Evolutionary conservation across 495 filamentous ascomycete species (phyloP).

Genomic region (Achaetomiella virescens): DNA sequence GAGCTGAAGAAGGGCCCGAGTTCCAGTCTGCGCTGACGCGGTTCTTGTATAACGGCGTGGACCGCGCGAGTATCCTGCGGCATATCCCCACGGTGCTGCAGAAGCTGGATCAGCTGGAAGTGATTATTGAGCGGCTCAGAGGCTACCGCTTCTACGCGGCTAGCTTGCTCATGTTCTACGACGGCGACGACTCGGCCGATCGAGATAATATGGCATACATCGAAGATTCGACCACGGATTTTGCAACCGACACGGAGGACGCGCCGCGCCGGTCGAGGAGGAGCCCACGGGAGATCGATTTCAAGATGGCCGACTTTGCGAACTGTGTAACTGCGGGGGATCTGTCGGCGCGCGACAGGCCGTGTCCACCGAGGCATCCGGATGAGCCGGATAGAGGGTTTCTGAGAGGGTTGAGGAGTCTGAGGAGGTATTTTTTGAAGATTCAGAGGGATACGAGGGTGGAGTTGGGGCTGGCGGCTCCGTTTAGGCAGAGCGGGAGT

Average conservation of each 20-base stretch:
- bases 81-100: constrained; percentile 84
- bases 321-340: constrained; percentile 93
- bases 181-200: constrained; percentile 58
- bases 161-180: constrained; percentile 89
- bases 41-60: constrained; percentile 88
- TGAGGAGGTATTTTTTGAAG: constrained; percentile 78
- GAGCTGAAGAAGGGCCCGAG: constrained; percentile 82
- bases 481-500: not conserved
- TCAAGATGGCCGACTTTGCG: constrained; percentile 98
- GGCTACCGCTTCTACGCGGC: constrained; percentile 95
- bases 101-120: constrained; percentile 73
- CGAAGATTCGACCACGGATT: constrained; percentile 44
- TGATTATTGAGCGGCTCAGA: constrained; percentile 68
- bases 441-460: constrained; percentile 74
- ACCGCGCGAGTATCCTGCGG: constrained; percentile 64
- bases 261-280: constrained; percentile 29
- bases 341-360: constrained; percentile 45
- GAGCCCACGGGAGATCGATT: constrained; percentile 57
- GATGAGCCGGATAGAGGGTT: constrained; percentile 83
- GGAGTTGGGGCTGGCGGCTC: constrained; percentile 40
- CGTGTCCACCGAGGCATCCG: constrained; percentile 77
- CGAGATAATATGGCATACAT: constrained; percentile 35
- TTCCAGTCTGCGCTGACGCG: constrained; percentile 84
- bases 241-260: constrained; percentile 47
- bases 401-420: constrained; percentile 70